Percentiles rank a stretch among this genome's conserved stretches.
These are phyloP conservation scores for Phoma sp. DNA, from an alignment of 2,329 filamentous ascomycete genomes.

Conservation along the genomic window DNA sequence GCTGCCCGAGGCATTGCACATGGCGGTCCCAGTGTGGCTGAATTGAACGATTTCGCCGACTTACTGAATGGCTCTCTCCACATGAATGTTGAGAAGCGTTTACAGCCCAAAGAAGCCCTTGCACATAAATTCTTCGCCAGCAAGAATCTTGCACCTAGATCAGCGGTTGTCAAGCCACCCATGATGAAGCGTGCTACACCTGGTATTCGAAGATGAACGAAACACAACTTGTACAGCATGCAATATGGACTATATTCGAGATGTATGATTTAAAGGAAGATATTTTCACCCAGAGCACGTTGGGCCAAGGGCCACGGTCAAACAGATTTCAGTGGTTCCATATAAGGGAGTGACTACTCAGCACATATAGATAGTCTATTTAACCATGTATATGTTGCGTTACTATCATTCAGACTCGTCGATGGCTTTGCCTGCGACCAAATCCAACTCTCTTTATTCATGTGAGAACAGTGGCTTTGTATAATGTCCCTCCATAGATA, in stretches of 20 bases:
- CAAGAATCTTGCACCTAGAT: conserved; percentile 30
- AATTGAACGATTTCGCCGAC: conserved; percentile 84
- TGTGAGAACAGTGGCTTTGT: no score
- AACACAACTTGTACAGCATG: neutral
- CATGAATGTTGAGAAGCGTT: conserved; percentile 90
- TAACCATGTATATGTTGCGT: no score
- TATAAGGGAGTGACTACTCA: no score
- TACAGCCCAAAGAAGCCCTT: conserved; percentile 84
- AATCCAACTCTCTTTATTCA: no score
- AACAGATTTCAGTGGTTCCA: no score
- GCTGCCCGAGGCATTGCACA: conserved; percentile 78
- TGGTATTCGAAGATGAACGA: conserved; percentile 24
- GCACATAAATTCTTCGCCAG: conserved; percentile 84
- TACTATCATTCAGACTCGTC: no score
- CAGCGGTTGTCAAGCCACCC: conserved; percentile 38
- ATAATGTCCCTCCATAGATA: no score
- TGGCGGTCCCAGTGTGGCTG: conserved; percentile 68
- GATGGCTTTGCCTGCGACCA: no score
- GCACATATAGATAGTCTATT: no score
- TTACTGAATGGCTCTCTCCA: conserved; percentile 86
- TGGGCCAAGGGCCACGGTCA: no score
- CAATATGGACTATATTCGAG: neutral
- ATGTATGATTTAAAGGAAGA: no score
- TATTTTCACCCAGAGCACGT: no score
- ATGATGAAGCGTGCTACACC: conserved; percentile 32